Conservation (phyloP, 2,329 filamentous ascomycete genomes). For the Tolypocladium endophyticum region DNA sequence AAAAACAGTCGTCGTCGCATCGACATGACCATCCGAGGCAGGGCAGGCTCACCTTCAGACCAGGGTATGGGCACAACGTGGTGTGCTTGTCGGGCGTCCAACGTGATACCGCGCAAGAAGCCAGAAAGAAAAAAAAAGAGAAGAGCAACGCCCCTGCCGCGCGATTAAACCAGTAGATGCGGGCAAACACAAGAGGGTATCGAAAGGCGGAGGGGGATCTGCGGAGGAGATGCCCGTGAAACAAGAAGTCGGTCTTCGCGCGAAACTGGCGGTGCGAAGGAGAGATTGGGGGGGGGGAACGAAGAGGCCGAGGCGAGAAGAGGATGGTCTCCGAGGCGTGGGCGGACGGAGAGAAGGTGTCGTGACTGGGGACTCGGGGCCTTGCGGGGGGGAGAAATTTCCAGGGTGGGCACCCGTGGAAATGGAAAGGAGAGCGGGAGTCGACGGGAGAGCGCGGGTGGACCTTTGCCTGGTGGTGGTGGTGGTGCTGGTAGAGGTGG, state of each 20-base stretch:
- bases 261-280: slow-evolving; percentile 2
- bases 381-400: slow-evolving; percentile 7
- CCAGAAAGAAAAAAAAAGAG: background rate
- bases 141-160: slow-evolving; percentile 6
- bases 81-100: background rate
- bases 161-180: slow-evolving; percentile 4
- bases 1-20: background rate
- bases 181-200: slow-evolving; percentile 8
- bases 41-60: background rate
- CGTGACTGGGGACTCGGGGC: slow-evolving; percentile 1
- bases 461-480: background rate
- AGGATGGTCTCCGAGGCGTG: slow-evolving; percentile 2
- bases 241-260: background rate
- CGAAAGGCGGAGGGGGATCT: slow-evolving; percentile 1
- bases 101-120: background rate
- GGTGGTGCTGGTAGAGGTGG: too few species aligned
- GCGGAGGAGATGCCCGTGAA: background rate
- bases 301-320: slow-evolving; percentile 3
- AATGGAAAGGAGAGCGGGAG: slow-evolving; percentile 7
- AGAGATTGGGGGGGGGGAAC: slow-evolving; percentile 1
- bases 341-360: slow-evolving; percentile 7
- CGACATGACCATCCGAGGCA: background rate
- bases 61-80: background rate
- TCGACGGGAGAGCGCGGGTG: slow-evolving; percentile 4
- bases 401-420: slow-evolving; percentile 8